A percentile compares a stretch with the other conserved stretches of the same genome.
These are phyloP conservation scores for Tylopilus rubrobrunneus DNA, from an alignment of 768 basidiomycete genomes.

Conservation along the genomic window DNA sequence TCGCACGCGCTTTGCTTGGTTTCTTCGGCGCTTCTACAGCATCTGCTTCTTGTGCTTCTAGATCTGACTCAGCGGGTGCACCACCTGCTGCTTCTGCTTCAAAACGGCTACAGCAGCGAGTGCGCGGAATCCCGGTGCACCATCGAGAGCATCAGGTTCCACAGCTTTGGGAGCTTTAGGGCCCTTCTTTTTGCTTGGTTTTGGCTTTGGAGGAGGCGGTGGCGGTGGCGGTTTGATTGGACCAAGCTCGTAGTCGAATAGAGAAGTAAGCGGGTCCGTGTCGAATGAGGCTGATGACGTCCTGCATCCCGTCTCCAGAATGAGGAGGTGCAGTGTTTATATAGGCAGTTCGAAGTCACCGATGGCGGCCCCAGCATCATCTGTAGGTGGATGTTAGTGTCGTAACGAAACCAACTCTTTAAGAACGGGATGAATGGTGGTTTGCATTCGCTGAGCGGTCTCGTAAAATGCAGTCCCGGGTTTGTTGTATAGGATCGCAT, in stretches of 20 bases:
- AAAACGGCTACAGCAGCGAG: constrained; percentile 41
- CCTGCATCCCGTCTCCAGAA: constrained; percentile 47
- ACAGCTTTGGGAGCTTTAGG: constrained; percentile 17
- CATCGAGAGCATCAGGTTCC: constrained; percentile 32
- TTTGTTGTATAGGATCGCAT: constrained; percentile 85
- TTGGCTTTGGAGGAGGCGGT: constrained; percentile 44
- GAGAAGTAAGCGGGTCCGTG: constrained; percentile 55
- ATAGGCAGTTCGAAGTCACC: constrained; percentile 78
- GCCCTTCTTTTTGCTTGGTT: constrained; percentile 40
- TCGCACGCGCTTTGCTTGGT: constrained; percentile 19
- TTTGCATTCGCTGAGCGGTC: constrained; percentile 61
- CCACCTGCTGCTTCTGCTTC: constrained; percentile 36
- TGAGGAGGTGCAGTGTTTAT: constrained; percentile 51
- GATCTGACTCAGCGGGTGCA: constrained; percentile 10
- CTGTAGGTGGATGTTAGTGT: constrained; percentile 11
- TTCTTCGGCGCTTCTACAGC: constrained; percentile 25
- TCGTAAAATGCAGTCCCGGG: constrained; percentile 67
- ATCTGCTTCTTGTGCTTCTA: constrained; percentile 2
- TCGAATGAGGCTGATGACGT: constrained; percentile 50
- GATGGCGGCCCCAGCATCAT: constrained; percentile 25
- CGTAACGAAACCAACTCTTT: constrained; percentile 22
- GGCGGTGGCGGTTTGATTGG: constrained; percentile 59
- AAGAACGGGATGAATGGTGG: constrained; percentile 35
- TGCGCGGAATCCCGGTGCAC: constrained; percentile 42
- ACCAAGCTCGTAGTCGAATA: constrained; percentile 68